Evolutionary conservation across 768 basidiomycete species (phyloP).

Genomic region (Leccinum disarticulatum): DNA sequence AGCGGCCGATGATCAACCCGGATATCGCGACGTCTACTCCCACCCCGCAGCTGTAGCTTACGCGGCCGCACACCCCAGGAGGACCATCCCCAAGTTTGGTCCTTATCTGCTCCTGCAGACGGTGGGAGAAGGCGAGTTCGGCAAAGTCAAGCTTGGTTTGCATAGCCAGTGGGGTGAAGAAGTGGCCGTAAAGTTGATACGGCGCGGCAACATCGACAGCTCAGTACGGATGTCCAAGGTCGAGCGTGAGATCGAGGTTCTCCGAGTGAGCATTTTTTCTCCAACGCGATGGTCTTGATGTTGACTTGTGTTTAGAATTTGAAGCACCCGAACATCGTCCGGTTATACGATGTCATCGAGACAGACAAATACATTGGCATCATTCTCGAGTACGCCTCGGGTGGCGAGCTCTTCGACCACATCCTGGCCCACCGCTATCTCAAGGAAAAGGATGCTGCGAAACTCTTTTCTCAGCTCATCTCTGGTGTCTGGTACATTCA

Average conservation of each 20-base stretch:
- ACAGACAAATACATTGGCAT: conserved; percentile 99
- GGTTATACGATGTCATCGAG: conserved; percentile 97
- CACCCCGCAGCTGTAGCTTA: conserved; percentile 87
- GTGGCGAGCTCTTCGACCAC: conserved; percentile 98
- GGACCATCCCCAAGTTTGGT: conserved; percentile 92
- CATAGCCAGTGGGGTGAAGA: conserved; percentile 94
- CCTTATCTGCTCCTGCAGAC: conserved; percentile 95
- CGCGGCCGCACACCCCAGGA: conserved; percentile 74
- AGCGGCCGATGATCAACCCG: conserved; percentile 43
- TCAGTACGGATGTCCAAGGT: conserved; percentile 90
- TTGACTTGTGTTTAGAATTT: conserved; percentile 58
- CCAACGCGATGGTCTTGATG: not conserved
- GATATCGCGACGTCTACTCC: conserved; percentile 72
- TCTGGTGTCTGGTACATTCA: conserved; percentile 99
- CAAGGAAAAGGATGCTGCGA: conserved; percentile 90
- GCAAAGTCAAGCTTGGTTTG: conserved; percentile 97
- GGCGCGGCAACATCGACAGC: conserved; percentile 88
- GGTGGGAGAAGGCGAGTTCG: conserved; percentile 97
- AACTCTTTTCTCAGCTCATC: conserved; percentile 96
- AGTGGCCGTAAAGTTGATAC: conserved; percentile 97
- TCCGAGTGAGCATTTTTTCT: conserved; percentile 61
- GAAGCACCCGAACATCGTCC: conserved; percentile 97
- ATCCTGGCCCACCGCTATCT: conserved; percentile 97
- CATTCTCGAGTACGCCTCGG: conserved; percentile 96
- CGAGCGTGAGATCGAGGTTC: conserved; percentile 95